phyloP scores from a whole-genome alignment of 345 rosid species.

The Laguncularia racemosa region DNA sequence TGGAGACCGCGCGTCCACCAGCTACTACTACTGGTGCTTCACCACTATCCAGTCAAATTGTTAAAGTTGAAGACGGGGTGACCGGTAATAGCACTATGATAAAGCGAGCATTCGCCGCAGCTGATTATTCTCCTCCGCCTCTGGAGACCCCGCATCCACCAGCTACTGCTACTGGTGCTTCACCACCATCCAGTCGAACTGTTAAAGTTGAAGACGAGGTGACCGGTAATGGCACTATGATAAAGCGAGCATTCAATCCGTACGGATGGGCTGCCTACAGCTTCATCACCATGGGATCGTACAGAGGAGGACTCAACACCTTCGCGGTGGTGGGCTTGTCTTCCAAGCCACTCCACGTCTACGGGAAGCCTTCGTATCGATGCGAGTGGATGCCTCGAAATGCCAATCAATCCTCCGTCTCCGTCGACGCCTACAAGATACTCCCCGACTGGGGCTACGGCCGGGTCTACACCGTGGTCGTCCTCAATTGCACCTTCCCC shows the following conservation, averaged over 20 bases:
- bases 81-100: constrained; percentile 34
- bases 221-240: constrained; percentile 28
- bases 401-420: constrained; percentile 13
- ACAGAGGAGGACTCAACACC: constrained; percentile 65
- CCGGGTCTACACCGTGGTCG: constrained; percentile 75
- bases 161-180: constrained; percentile 11
- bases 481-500: constrained; percentile 74
- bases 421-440: constrained; percentile 35
- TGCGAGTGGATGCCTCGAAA: constrained; percentile 60
- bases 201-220: constrained; percentile 27
- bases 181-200: background rate
- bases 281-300: constrained; percentile 70
- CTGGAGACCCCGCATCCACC: constrained; percentile 41
- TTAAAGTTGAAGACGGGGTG: constrained; percentile 26
- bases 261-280: constrained; percentile 76
- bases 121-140: constrained; percentile 39
- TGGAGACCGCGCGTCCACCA: constrained; percentile 40
- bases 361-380: constrained; percentile 48
- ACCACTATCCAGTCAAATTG: background rate
- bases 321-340: constrained; percentile 76
- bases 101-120: constrained; percentile 55
- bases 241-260: constrained; percentile 56
- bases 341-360: constrained; percentile 80
- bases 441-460: constrained; percentile 97
- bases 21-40: constrained; percentile 10